These are phyloP conservation scores for Trametes meyenii DNA, from an alignment of 768 basidiomycete genomes.

Conservation along the genomic window DNA sequence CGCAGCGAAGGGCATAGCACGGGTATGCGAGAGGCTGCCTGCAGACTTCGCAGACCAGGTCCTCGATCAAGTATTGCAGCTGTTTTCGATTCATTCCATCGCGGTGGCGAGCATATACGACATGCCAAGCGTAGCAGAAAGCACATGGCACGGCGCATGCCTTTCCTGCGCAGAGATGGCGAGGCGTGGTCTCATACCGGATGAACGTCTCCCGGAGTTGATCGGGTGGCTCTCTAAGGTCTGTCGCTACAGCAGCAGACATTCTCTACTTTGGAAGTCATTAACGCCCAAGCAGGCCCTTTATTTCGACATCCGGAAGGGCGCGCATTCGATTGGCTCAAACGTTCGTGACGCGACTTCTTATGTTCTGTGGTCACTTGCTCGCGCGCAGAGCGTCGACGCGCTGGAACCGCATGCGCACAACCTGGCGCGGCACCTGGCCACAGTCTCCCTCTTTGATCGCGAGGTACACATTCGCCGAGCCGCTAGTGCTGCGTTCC, in stretches of 20 bases:
- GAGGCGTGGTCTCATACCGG: constrained; percentile 71
- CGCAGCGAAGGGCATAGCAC: constrained; percentile 87
- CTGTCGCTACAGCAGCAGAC: background rate
- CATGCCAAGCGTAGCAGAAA: constrained; percentile 77
- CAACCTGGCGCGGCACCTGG: constrained; percentile 68
- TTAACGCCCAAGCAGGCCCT: constrained; percentile 59
- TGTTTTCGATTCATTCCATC: constrained; percentile 78
- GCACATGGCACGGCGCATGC: constrained; percentile 94
- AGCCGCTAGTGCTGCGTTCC: constrained; percentile 96
- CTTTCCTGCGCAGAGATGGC: constrained; percentile 93
- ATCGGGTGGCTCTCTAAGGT: constrained; percentile 86
- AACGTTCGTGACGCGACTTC: constrained; percentile 94
- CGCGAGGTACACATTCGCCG: constrained; percentile 93
- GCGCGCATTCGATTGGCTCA: constrained; percentile 91
- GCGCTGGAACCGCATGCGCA: constrained; percentile 62
- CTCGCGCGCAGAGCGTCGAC: constrained; percentile 68
- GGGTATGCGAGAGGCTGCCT: constrained; percentile 82
- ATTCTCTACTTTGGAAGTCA: too few relatives aligned
- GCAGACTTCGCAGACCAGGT: constrained; percentile 76
- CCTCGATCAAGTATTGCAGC: constrained; percentile 71
- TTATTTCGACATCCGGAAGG: constrained; percentile 89
- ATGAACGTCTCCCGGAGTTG: constrained; percentile 59
- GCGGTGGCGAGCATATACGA: constrained; percentile 67
- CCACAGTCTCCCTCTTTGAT: constrained; percentile 85
- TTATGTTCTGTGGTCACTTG: constrained; percentile 94